These are phyloP conservation scores for Mortierella sp. DNA, from an alignment of 371 early-diverging fungal genomes.

Conservation along the genomic window DNA sequence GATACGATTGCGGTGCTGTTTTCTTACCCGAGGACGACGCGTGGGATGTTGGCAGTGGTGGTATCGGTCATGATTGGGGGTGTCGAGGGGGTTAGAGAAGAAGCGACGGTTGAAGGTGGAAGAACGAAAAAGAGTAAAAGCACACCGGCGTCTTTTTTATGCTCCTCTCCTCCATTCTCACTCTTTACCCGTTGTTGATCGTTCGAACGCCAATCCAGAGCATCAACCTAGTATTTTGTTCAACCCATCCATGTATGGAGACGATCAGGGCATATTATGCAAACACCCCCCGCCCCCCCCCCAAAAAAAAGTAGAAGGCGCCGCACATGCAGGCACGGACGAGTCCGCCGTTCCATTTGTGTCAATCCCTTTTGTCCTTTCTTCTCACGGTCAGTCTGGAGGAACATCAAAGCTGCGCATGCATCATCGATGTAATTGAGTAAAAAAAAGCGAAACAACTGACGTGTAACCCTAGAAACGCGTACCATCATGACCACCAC, in stretches of 20 bases:
- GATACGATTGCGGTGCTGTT: too few species aligned
- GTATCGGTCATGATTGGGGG: not conserved
- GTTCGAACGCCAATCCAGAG: not conserved
- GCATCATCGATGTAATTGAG: too few species aligned
- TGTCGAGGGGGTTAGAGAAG: not conserved
- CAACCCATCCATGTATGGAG: not conserved
- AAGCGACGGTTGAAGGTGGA: not conserved
- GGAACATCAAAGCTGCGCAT: too few species aligned
- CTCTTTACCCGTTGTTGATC: not conserved
- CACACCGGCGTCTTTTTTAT: not conserved
- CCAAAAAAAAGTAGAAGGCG: not conserved
- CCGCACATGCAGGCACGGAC: not conserved
- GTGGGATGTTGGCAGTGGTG: conserved; percentile 4
- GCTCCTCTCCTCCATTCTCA: too few species aligned
- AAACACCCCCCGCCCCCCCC: not conserved
- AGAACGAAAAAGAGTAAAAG: not conserved
- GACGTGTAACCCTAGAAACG: too few species aligned
- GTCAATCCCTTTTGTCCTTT: too few species aligned
- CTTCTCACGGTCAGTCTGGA: too few species aligned
- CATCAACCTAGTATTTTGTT: not conserved
- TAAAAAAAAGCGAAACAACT: too few species aligned
- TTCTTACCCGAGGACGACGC: conserved; percentile 17
- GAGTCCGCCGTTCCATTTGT: not conserved
- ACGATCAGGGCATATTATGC: not conserved
- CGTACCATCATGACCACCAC: too few species aligned